These are phyloP conservation scores for Yarrowia sp. DNA, from an alignment of 805 yeast species.

Conservation along the genomic window DNA sequence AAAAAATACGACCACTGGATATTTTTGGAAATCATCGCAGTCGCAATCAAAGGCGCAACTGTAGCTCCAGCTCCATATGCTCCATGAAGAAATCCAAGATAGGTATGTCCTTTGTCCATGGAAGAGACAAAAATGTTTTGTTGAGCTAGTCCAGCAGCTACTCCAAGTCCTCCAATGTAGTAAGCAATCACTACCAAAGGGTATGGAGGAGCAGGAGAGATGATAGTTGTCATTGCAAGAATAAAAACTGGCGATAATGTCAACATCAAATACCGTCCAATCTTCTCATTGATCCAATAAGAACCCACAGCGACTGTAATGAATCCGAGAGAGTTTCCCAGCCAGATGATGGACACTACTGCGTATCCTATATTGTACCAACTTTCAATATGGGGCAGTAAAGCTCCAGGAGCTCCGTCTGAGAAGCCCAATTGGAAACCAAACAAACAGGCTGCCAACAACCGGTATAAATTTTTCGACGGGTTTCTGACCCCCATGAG, in stretches of 20 bases:
- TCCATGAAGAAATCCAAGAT: constrained; percentile 65
- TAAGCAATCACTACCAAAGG: not conserved
- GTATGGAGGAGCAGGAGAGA: constrained; percentile 9
- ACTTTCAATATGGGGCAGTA: constrained; percentile 16
- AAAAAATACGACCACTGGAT: constrained; percentile 56
- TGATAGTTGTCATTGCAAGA: constrained; percentile 6
- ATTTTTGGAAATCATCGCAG: constrained; percentile 51
- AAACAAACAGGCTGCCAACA: constrained; percentile 4
- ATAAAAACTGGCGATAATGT: constrained; percentile 2
- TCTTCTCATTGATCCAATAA: constrained; percentile 10
- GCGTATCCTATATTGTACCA: constrained; percentile 20
- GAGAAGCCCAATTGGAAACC: constrained; percentile 7
- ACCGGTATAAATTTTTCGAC: not conserved
- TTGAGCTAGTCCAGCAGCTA: constrained; percentile 8
- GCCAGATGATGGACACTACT: constrained; percentile 12
- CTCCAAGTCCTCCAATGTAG: constrained; percentile 13
- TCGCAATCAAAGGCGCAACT: constrained; percentile 62
- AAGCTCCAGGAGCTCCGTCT: constrained; percentile 21
- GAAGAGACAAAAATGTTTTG: constrained; percentile 12
- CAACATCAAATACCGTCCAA: constrained; percentile 6
- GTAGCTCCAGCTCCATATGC: constrained; percentile 72
- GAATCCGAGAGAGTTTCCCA: constrained; percentile 18
- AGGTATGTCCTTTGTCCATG: not conserved
- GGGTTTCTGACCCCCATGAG: constrained; percentile 3
- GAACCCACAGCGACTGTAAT: constrained; percentile 9